These are phyloP conservation scores for Rutidosis leptorrhynchoides DNA, from an alignment of 129 eudicot genomes.

Conservation along the genomic window DNA sequence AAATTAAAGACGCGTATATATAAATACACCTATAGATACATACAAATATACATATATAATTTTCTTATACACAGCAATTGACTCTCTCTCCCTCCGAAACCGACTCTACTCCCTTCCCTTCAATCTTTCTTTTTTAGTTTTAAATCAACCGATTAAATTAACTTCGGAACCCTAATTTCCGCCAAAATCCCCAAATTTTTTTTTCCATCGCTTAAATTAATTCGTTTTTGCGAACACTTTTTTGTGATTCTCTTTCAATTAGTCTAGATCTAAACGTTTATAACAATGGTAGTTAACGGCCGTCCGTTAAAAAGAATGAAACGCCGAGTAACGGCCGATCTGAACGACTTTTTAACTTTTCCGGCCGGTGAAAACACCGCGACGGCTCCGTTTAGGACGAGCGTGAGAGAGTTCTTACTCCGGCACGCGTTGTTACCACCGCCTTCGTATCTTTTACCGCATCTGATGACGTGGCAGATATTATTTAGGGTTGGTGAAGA, in stretches of 20 bases:
- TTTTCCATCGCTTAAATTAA: neutral
- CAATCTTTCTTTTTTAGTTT: neutral
- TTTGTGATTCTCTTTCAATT: neutral
- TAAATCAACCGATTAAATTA: neutral
- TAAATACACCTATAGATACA: neutral
- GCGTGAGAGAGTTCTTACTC: conserved; percentile 49
- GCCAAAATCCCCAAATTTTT: neutral
- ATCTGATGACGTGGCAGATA: conserved; percentile 83
- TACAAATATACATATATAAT: neutral
- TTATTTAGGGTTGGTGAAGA: conserved; percentile 66
- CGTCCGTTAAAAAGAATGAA: conserved; percentile 77
- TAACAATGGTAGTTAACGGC: conserved; percentile 77
- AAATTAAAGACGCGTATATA: neutral
- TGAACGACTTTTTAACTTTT: conserved; percentile 69
- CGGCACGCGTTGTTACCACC: conserved; percentile 82
- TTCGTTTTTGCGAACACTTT: neutral
- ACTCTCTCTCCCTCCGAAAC: conserved; percentile 20
- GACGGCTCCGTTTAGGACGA: conserved; percentile 53
- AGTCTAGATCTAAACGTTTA: conserved; percentile 12
- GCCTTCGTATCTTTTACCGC: conserved; percentile 71
- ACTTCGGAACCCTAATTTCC: neutral
- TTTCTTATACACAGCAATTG: neutral
- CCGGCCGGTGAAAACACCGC: conserved; percentile 48
- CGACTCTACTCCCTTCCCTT: conserved; percentile 10
- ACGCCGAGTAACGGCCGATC: conserved; percentile 87